Evolutionary conservation across 352 stramenopile species (phyloP).

Genomic region (Phytophthora foliorum): DNA sequence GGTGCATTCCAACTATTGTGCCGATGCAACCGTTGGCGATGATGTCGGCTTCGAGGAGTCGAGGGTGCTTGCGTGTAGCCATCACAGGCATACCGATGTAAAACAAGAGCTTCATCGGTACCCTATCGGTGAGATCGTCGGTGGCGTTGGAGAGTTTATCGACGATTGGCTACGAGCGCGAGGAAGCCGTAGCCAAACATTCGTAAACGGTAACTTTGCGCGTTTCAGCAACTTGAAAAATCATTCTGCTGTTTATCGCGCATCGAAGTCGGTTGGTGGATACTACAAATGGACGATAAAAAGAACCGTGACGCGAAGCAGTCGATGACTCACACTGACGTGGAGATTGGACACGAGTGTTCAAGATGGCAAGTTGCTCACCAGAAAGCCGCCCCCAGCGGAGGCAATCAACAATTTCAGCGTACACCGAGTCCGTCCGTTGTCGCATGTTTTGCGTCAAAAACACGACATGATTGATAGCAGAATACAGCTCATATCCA

Average conservation of each 20-base stretch:
- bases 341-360: conserved; percentile 2
- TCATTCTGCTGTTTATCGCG: conserved; percentile 20
- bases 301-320: neutral
- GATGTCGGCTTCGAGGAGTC: neutral
- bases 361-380: conserved; percentile 6
- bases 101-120: conserved; percentile 28
- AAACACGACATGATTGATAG: conserved; percentile 9
- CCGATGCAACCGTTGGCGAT: conserved; percentile 26
- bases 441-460: conserved; percentile 12
- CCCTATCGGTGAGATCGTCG: conserved; percentile 15
- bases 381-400: neutral
- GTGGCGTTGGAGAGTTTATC: conserved; percentile 6
- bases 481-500: conserved; percentile 27
- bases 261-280: conserved; percentile 25
- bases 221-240: conserved; percentile 1
- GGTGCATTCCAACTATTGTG: conserved; percentile 23
- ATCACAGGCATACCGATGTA: conserved; percentile 31
- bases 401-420: conserved; percentile 2
- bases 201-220: conserved; percentile 1
- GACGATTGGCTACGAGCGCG: conserved; percentile 8
- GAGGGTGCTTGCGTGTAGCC: conserved; percentile 19
- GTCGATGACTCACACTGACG: neutral
- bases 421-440: neutral
- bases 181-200: neutral
- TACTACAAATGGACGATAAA: conserved; percentile 18